Evolutionary conservation across 768 basidiomycete genomes (phyloP), one percentile per base, ranked within the genome.

Genomic region (Tephrocybe sp.): DNA sequence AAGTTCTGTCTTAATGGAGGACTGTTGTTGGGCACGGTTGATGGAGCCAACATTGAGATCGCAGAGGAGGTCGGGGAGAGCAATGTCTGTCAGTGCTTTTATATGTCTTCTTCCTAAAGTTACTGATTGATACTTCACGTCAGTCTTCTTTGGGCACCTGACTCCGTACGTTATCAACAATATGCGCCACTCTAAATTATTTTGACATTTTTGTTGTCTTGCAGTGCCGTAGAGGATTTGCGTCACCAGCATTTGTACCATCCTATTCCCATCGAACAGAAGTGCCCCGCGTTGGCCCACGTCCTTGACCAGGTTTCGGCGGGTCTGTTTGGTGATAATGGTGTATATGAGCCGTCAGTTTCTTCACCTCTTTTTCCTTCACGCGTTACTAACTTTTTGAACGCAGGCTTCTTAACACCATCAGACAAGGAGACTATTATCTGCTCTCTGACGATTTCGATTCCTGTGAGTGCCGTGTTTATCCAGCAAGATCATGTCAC

Each of bases 1-100:
- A 89, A 89, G 68, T 92, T 98, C 69, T 89, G 89, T 59, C 64
- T 96, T 44, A 94, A 93, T 59, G 96, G 96, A 30, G 94, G 92
- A 18, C 71, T 98, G 40, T 73, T 98, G 12, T 68, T 95, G 39
- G 93, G 92, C 38, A 93, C 92, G 24, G 89, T 90, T 50, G 92
- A 99, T 69, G 96, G 96, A 47, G 96, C 96, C 16, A 95, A 92
- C 61, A 92, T 93, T 51, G 95, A 98, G 72, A 98, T 98, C 56
- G 94, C 92, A 4, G 92, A 98, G 62, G 94, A 97, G 65, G 73
- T 93, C 39, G 96, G 95, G 25, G 91, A 93, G 63, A 84, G 80
- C 60, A 92, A 96, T 65, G 92, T 94, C 60, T 93, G 90, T 89
- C 66, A 76, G 84, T 88, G 28, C 50, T 30, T 1, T 18, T 1